phyloP scores from a whole-genome alignment of 2,329 filamentous ascomycete species.

The Cryoendolithus antarcticus region DNA sequence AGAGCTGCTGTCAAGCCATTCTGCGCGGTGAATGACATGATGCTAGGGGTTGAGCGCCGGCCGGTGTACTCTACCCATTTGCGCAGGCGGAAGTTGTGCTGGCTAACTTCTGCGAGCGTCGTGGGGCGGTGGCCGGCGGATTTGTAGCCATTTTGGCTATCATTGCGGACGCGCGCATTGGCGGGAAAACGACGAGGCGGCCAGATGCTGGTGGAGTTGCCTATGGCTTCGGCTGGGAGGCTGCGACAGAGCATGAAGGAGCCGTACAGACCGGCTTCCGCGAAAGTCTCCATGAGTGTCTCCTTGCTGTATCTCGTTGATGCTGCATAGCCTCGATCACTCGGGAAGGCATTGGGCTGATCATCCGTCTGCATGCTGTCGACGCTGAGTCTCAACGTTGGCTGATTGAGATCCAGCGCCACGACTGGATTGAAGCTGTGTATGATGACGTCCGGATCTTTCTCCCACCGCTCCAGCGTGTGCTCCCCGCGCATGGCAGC shows the following conservation, averaged over 20 bases:
- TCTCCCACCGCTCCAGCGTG: constrained; percentile 50
- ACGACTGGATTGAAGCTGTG: constrained; percentile 60
- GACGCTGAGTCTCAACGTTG: constrained; percentile 39
- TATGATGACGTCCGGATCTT: constrained; percentile 55
- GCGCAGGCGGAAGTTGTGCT: constrained; percentile 59
- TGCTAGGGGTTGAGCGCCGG: constrained; percentile 17
- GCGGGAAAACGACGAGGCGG: constrained; percentile 61
- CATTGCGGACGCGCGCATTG: constrained; percentile 42
- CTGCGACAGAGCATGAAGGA: constrained; percentile 55
- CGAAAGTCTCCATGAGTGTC: constrained; percentile 35
- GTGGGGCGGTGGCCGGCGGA: constrained; percentile 38
- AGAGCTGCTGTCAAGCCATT: constrained; percentile 14
- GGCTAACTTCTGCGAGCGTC: constrained; percentile 48
- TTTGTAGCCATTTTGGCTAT: constrained; percentile 31
- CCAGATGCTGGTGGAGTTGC: constrained; percentile 46
- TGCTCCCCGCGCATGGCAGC: constrained; percentile 50
- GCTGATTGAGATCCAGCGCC: constrained; percentile 60
- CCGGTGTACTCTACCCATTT: constrained; percentile 60
- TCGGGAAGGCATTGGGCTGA: constrained; percentile 10
- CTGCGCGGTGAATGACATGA: constrained; percentile 15
- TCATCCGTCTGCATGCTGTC: constrained; percentile 13
- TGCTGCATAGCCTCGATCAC: constrained; percentile 8
- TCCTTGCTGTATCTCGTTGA: constrained; percentile 34
- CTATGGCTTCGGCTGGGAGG: constrained; percentile 31
- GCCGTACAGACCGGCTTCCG: constrained; percentile 41